Evolutionary conservation across 805 yeast genomes (phyloP), one percentile per base, ranked within the genome.

Genomic region (Wickerhamomyces hampshirensis): DNA sequence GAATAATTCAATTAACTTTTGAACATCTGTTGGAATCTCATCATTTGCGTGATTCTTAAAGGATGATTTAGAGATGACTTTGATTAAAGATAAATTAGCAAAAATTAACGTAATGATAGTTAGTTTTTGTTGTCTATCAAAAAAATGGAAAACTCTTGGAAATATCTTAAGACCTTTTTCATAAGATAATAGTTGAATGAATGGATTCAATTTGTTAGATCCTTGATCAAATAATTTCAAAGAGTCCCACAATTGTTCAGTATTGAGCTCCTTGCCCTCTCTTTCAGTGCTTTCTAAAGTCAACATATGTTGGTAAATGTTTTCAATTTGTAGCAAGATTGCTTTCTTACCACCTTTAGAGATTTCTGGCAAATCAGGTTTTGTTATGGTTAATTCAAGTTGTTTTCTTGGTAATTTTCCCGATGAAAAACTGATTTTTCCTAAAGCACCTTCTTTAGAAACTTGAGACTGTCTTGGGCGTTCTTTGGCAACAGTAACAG

Each of bases 401-500:
- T 84, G 87, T 58, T 81, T 87, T 66, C 96, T 79, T 43, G 96
- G 97, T 47, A 83, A 81, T 57, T 84, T 87, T 47, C 87, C 85
- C 18, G 80, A 73, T 28, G 86, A 81, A 48, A 79, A 69, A 10
- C 89, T 75, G 39, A 88, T 83, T 62, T 82, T 85, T 49, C 98
- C 97, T 40, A 91, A 69, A 2, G 95, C 93, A 51, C 96, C 96
- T 53, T 82, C 95, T 52, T 72, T 68, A 21, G 77, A 76, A 49
- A 76, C 77, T 44, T 73, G 80, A 29, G 41, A 35, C 10, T 73
- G 71, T 62, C 80, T 80, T 36, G 86, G 83, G 65, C 87, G 77
- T 53, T 87, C 96, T 57, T 86, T 85, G 17, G 97, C 98, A 27
- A 86, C 91, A 37, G 91, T 84, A 13, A 91, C 97, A 12, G 98